These are phyloP conservation scores for Dothistroma septosporum DNA, from an alignment of 2,329 filamentous ascomycete genomes.

Conservation along the genomic window DNA sequence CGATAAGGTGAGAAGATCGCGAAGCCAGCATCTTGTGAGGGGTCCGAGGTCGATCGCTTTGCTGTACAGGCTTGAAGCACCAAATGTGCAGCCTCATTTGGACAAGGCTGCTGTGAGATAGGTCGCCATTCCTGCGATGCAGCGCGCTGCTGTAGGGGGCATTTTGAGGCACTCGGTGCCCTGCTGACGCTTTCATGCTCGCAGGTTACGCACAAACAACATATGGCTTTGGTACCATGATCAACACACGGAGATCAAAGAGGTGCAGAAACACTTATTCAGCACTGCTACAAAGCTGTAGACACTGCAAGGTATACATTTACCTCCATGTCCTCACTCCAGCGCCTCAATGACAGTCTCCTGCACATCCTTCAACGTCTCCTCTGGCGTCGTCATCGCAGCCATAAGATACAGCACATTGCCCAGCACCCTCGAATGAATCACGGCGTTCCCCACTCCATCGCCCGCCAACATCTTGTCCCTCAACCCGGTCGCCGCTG, in stretches of 20 bases:
- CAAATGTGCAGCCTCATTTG: constrained; percentile 33
- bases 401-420: constrained; percentile 61
- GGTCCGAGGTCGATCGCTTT: constrained; percentile 39
- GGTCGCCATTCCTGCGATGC: neutral
- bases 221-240: constrained; percentile 42
- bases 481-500: constrained; percentile 51
- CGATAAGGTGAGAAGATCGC: constrained; percentile 37
- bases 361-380: constrained; percentile 42
- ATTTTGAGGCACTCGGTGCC: too few species aligned
- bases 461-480: constrained; percentile 44
- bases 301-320: neutral
- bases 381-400: constrained; percentile 48
- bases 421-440: constrained; percentile 58
- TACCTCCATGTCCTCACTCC: constrained; percentile 3
- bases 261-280: constrained; percentile 15
- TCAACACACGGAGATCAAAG: constrained; percentile 30
- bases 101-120: constrained; percentile 29
- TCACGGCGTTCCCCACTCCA: constrained; percentile 38
- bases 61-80: constrained; percentile 39
- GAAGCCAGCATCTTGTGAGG: constrained; percentile 39
- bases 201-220: constrained; percentile 32
- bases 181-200: neutral
- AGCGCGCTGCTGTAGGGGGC: too few species aligned
- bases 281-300: neutral
- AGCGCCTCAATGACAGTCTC: constrained; percentile 36